Base-by-base conservation (phyloP, 139 green algal genomes). In the Volvox africanus region DNA sequence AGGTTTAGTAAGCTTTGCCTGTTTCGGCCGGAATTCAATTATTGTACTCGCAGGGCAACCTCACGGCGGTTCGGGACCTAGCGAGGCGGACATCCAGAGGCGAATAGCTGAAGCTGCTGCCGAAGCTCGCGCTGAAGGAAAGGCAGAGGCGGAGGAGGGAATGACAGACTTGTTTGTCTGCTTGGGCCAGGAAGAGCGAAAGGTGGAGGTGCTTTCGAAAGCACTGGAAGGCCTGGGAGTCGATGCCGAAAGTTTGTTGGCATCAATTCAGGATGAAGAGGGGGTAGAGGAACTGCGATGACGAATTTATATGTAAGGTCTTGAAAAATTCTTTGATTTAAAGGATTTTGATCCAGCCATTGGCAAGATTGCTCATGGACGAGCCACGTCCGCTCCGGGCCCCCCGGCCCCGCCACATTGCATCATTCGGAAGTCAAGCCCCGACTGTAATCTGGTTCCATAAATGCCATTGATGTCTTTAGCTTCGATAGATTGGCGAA, bases 121-220 rank as follows among this genome's bases (percentile, higher is more conserved):
- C 18, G 87, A 92, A 50, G 92, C 89, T 28, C 90, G 87, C 1
- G 93, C 71, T 65, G 79, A 93, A 50, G 96, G 93, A 0, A 88
- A 93, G 55, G 91, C 82, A 20, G 95, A 97, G 79, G 93, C 84
- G 17, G 96, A 97, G 21, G 92, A 94, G 1, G 93, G 94, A 36
- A 95, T 99, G 93, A 96, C 95, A 2, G 97, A 99, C 79, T 84
- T 99, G 62, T 93, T 99, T 32, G 96, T 97, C 22, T 99, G 97
- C 89, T 85, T 99, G 33, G 97, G 97, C 35, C 95, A 98, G 65
- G 92, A 92, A n/a, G 84, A 93, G 62, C 55, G 75, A 5, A 93
- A 92, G 92, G 87, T 92, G 61, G 36, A 85, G 84, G 30, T 79
- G 35, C 55, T 98, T 37, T 88, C 84, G 11, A 91, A 91, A 78